Evolutionary conservation across 192 early-diverging fungal species (phyloP), one percentile per base, ranked within the genome.

Genomic region (Linnemannia exigua): DNA sequence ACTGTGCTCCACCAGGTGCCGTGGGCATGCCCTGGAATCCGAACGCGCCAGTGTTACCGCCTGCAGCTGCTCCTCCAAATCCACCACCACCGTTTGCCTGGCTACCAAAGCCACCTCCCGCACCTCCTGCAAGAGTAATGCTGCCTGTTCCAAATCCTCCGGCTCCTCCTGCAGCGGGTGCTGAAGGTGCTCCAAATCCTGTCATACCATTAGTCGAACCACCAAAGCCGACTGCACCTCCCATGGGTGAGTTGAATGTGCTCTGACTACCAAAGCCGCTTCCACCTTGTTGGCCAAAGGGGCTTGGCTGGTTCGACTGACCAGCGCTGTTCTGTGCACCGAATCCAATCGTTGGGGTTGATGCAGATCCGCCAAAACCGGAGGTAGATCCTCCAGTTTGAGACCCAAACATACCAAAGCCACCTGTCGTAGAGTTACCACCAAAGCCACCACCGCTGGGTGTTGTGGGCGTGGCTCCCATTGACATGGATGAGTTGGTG

Each of bases 1-100:
- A 79, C 41, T 79, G 77, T 48, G 78, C 54, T 4, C 78, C 71
- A 3, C 78, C 78, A n/a, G 78, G 78, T 19, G 78, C 78, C n/a
- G 44, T 73, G 15, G 78, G 66, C n/a, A 79, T 73, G 61, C 52
- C 52, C 37, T 72, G 70, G 19, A 79, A 79, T 25, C 78, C 78
- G 37, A 79, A 79, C 3, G 70, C 78, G 47, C 50, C 69, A 14
- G 35, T 79, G 36, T 63, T 68, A 12, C 31, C 35, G 2, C 50
- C 52, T 22, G 44, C 67, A 6, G 41, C 41, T 44, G 51, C n/a
- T 20, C 54, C 31, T 50, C 35, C 44, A 47, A 46, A 72, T 41
- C 70, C 31, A 36, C 38, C 58, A 31, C 11, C 58, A 11, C 58
- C 58, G 31, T 9, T 8, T 54, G 58, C 28, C 58, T 63, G 58